Evolutionary conservation across 805 yeast genomes (phyloP), one percentile per base, ranked within the genome.

Genomic region (Yamadazyma olivae): DNA sequence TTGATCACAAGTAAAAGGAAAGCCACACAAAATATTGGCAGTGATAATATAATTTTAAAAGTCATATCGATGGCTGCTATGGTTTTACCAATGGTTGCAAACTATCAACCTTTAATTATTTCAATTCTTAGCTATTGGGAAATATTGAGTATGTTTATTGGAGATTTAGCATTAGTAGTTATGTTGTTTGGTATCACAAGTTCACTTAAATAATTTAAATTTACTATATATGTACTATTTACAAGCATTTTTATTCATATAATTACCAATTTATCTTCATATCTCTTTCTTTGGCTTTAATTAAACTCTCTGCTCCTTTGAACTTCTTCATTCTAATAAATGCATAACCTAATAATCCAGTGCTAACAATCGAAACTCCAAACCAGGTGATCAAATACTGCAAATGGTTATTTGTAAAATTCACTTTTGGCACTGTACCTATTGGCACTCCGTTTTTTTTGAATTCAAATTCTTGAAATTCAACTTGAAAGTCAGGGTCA

Each of bases 371-470:
- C 2, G 89, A 79, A 28, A 91, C 73, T 0, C 96, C 95, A 57
- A 86, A 91, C 99, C 99, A 93, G 0, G 99, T 93, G 15, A 88
- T 78, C 52, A 93, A 64, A 57, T 93, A 93, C 57, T 91, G 96
- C 57, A 90, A 62, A 55, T 93, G 99, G 54, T 89, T 88, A 57
- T 93, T 93, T 42, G 83, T 79, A 54, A 87, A 74, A 46, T 81
- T 90, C 22, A 91, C 77, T 48, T 77, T 78, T n/a, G 96, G 90
- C 6, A 70, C 61, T 36, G 83, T 79, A 1, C 96, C 99, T 8
- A 93, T 57, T 8, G 99, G 99, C 5, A 91, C 91, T 36, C 99
- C 99, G 4, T 86, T 82, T 39, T 71, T 75, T 37, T 79, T 63
- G 51, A 84, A 79, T 57, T 86, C 72, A 40, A 65, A 58, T 43